Evolutionary conservation across 139 green algal species (phyloP).

Genomic region (Pleodorina starrii): DNA sequence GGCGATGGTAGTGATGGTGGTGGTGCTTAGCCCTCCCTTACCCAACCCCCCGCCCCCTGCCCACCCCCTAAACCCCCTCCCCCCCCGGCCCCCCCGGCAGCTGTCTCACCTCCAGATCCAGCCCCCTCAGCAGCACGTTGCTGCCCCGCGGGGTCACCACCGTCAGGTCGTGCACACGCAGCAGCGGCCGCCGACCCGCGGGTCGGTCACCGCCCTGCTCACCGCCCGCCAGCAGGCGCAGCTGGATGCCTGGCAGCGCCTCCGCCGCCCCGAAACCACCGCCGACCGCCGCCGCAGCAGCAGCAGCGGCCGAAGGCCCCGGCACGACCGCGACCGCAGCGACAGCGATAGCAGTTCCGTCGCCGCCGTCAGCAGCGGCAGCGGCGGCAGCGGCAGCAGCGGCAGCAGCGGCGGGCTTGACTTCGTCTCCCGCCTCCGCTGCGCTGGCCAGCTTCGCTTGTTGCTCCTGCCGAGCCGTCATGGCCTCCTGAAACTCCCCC

Average conservation of each 20-base stretch:
- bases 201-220: not conserved
- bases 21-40: too few species aligned
- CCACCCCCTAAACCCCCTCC: not conserved
- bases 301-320: not conserved
- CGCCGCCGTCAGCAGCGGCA: not conserved
- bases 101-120: conserved; percentile 75
- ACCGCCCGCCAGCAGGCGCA: conserved; percentile 18
- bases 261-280: too few species aligned
- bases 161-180: conserved; percentile 75
- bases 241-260: not conserved
- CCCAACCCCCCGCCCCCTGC: not conserved
- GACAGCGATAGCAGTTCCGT: not conserved
- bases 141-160: conserved; percentile 79
- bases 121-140: conserved; percentile 70
- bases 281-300: not conserved
- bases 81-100: not conserved
- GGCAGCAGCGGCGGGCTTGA: not conserved
- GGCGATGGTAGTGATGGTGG: too few species aligned
- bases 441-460: not conserved
- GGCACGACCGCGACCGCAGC: not conserved
- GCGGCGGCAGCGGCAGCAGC: not conserved
- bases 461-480: conserved; percentile 56
- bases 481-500: conserved; percentile 86
- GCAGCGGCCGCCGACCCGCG: conserved; percentile 54
- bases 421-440: not conserved